Conservation (phyloP, 768 basidiomycete species). For the Lactarius evosmus region DNA sequence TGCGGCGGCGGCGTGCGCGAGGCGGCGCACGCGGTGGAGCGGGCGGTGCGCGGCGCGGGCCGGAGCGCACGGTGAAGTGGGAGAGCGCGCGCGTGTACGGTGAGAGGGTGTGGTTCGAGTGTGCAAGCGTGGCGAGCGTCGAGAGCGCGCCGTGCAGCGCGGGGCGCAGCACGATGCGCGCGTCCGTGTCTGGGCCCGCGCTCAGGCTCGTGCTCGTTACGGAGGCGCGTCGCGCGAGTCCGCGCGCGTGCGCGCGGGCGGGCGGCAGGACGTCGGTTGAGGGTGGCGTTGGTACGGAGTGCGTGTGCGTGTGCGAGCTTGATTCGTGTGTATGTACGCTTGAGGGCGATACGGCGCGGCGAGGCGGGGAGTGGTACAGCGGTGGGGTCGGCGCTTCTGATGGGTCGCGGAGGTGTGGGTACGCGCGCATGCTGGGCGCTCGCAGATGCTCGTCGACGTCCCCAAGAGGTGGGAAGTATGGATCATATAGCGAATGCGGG, state of each 20-base stretch:
- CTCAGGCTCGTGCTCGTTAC: constrained; percentile 37
- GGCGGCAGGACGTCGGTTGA: constrained; percentile 35
- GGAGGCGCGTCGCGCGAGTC: constrained; percentile 36
- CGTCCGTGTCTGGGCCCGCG: constrained; percentile 37
- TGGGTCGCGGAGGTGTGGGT: constrained; percentile 24
- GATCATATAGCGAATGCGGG: constrained; percentile 22
- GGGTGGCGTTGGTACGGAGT: constrained; percentile 47
- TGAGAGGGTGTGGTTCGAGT: constrained; percentile 90
- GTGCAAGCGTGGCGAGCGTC: constrained; percentile 79
- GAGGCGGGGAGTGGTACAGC: constrained; percentile 31
- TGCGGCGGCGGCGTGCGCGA: constrained; percentile 73
- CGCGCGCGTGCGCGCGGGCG: constrained; percentile 1
- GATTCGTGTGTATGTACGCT: constrained; percentile 51
- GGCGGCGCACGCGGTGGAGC: constrained; percentile 51
- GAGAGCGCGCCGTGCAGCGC: constrained; percentile 70
- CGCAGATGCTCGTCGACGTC: neutral
- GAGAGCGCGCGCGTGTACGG: constrained; percentile 89
- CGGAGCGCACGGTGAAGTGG: constrained; percentile 90
- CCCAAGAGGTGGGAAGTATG: constrained; percentile 16
- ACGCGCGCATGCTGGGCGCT: constrained; percentile 19
- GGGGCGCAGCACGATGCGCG: constrained; percentile 57
- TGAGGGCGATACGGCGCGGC: constrained; percentile 47
- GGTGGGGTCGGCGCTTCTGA: constrained; percentile 31
- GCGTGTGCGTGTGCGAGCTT: constrained; percentile 44
- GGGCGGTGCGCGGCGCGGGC: constrained; percentile 52